Evolutionary conservation across 169 alveolate species (phyloP).

Genomic region (Plasmodium vivax): DNA sequence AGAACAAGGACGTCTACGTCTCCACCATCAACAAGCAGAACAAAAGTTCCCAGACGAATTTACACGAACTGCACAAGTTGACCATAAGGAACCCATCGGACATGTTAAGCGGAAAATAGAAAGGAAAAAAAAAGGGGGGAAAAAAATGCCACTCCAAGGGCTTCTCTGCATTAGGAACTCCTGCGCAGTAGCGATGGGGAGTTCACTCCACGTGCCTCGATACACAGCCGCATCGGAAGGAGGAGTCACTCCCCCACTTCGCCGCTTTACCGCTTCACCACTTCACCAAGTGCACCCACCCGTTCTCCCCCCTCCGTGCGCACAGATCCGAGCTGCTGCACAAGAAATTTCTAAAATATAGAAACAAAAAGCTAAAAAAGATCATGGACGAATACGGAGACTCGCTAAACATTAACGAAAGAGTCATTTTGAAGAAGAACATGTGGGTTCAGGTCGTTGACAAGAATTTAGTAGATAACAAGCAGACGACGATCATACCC

Average conservation of each 20-base stretch:
- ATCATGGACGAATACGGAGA: constrained; percentile 73
- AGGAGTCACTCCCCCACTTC: not conserved
- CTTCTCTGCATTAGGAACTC: not conserved
- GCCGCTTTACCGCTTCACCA: not conserved
- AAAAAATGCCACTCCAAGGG: not conserved
- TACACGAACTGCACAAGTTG: constrained; percentile 55
- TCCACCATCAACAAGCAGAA: constrained; percentile 68
- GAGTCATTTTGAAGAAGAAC: constrained; percentile 62
- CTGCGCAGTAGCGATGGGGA: not conserved
- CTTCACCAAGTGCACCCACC: not conserved
- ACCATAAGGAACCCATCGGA: constrained; percentile 32
- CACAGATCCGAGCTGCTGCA: constrained; percentile 55
- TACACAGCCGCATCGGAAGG: not conserved
- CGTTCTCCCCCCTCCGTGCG: not conserved
- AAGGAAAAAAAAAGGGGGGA: not conserved
- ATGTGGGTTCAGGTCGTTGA: constrained; percentile 75
- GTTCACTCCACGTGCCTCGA: not conserved
- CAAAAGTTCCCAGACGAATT: constrained; percentile 58
- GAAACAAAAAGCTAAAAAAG: constrained; percentile 63
- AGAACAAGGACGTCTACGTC: constrained; percentile 65
- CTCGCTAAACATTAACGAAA: constrained; percentile 52
- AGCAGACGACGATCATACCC: constrained; percentile 65
- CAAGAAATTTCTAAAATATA: constrained; percentile 45
- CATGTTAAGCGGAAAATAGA: constrained; percentile 16
- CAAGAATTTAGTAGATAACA: constrained; percentile 37